Evolutionary conservation across 2,329 filamentous ascomycete species (phyloP).

Genomic region (Hymenoscyphus scutula): DNA sequence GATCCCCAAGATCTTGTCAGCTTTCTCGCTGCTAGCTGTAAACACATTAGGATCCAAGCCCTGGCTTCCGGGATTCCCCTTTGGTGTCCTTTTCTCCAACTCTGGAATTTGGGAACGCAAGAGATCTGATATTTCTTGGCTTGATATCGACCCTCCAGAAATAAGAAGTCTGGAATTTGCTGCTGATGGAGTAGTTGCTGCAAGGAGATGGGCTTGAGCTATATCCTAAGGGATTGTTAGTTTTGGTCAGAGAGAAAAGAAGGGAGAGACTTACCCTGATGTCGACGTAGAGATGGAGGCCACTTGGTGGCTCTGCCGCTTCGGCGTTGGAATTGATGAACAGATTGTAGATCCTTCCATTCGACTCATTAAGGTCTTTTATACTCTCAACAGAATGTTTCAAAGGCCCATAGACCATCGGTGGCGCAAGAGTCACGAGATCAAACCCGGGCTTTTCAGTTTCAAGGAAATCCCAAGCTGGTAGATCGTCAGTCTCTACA

Average conservation of each 20-base stretch:
- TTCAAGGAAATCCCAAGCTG: conserved; percentile 21
- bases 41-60: conserved; percentile 8
- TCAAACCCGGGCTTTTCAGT: conserved; percentile 53
- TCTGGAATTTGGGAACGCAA: conserved; percentile 52
- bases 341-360: conserved; percentile 52
- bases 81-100: conserved; percentile 46
- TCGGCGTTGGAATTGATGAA: conserved; percentile 33
- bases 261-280: conserved; percentile 37
- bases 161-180: conserved; percentile 61
- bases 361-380: conserved; percentile 66
- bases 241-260: neutral
- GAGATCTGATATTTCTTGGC: conserved; percentile 53
- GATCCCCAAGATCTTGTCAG: conserved; percentile 16
- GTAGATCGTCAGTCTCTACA: neutral
- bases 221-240: conserved; percentile 44
- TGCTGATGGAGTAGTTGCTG: conserved; percentile 52
- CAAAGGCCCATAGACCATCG: conserved; percentile 56
- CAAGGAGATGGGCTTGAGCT: conserved; percentile 58
- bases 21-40: conserved; percentile 11
- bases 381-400: conserved; percentile 59
- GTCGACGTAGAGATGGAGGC: conserved; percentile 52
- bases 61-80: conserved; percentile 35
- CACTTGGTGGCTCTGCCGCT: conserved; percentile 46
- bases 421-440: conserved; percentile 57
- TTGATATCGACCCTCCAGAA: conserved; percentile 55